Evolutionary conservation across 345 rosid genomes (phyloP), one percentile per base, ranked within the genome.

Genomic region (Eucalyptus marginata): DNA sequence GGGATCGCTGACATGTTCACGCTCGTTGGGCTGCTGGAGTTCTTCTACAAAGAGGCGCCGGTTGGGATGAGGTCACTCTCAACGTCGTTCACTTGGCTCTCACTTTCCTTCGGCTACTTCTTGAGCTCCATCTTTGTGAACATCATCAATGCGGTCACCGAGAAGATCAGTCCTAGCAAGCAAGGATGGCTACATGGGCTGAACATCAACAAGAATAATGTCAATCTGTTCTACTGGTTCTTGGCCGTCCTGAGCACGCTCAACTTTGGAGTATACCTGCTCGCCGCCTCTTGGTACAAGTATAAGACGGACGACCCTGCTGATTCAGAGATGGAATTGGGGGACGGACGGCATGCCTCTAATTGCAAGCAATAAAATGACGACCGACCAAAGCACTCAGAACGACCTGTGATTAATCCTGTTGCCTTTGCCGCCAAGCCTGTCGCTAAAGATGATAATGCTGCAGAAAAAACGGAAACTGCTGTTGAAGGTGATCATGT

Each of bases 1-100:
- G 95, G 94, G 64, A 90, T 93, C 13, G 92, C 94, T 10, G 95
- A 94, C 87, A 93, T 92, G 93, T 94, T 94, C 86, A 92, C 93
- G 5, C 92, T 93, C 3, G 92, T 93, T 1, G 96, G 94, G 13
- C 87, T 93, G 44, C n/a, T 94, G 31, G 94, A 94, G 56, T 94
- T 93, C 88, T 93, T 93, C 89, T 92, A 93, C 88, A 92, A 86
- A 66, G 93, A 93, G 86, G 93, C 94, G 2, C 95, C 95, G 4
- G 86, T 33, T 3, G 89, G 93, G 62, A 93, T 94, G 95, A 90
- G 90, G 86, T 92, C 94, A 7, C 89, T 94, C 16, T 90, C 94
- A 5, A 92, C 94, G 24, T 92, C 95, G 6, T 92, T 94, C 89
- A 92, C 94, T 1, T 92, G 90, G 88, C 76, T 93, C 31, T 86